These are phyloP conservation scores for Rhizomucor miehei DNA, from an alignment of 371 early-diverging fungal genomes.

Conservation along the genomic window DNA sequence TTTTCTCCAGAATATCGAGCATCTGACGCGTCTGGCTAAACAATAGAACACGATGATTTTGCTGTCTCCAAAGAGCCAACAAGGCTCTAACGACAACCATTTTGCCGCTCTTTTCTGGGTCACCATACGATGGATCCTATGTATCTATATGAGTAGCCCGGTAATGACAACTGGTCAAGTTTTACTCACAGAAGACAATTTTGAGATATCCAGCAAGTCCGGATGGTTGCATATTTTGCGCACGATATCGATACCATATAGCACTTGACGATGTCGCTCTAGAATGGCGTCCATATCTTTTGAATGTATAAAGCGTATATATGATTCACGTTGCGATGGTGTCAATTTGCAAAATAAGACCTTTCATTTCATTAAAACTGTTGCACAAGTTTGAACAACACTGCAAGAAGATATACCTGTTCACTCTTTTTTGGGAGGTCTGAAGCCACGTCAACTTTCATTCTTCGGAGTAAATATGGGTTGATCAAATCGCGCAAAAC, in stretches of 20 bases:
- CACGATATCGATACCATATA: slow-evolving; percentile 91
- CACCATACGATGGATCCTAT: slow-evolving; percentile 62
- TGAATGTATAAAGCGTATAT: slow-evolving; percentile 74
- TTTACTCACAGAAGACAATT: slow-evolving; percentile 8
- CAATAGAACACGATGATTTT: slow-evolving; percentile 87
- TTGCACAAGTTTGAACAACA: too few species aligned
- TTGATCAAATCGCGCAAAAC: slow-evolving; percentile 90
- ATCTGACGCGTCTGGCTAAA: slow-evolving; percentile 97
- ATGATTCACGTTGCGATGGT: slow-evolving; percentile 69
- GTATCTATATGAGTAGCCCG: neutral
- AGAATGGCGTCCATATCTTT: slow-evolving; percentile 75
- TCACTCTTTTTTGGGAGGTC: slow-evolving; percentile 94
- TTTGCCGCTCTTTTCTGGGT: slow-evolving; percentile 76
- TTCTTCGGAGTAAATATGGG: slow-evolving; percentile 91
- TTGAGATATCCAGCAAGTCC: slow-evolving; percentile 59
- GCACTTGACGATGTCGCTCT: slow-evolving; percentile 78
- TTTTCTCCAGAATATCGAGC: slow-evolving; percentile 90
- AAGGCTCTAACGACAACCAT: slow-evolving; percentile 84
- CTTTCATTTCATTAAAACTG: slow-evolving; percentile 3
- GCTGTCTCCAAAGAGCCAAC: slow-evolving; percentile 82
- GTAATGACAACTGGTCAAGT: neutral
- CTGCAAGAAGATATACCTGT: slow-evolving; percentile 50
- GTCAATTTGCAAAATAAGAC: slow-evolving; percentile 92
- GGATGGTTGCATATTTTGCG: slow-evolving; percentile 99
- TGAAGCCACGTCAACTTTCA: slow-evolving; percentile 92